Conservation (phyloP, 2,329 filamentous ascomycete species). For the Beauveria medogensis region DNA sequence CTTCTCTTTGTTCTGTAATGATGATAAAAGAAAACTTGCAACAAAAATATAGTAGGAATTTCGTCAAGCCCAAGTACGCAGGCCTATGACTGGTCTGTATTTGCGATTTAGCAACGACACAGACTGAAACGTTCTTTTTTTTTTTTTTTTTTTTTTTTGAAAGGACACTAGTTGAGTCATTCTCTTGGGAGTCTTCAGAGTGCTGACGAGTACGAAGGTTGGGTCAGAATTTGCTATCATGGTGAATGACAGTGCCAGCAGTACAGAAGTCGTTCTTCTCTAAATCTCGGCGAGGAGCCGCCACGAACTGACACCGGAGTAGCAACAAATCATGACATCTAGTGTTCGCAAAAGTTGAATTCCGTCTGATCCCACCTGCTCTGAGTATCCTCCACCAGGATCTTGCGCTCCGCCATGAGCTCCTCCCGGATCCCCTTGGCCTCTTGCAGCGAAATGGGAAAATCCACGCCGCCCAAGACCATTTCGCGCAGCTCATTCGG, state of each 20-base stretch:
- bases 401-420: constrained; percentile 8
- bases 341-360: constrained; percentile 11
- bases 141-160: no score
- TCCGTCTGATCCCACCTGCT: neutral
- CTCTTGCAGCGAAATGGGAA: neutral
- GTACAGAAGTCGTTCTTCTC: no score
- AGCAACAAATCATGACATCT: neutral
- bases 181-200: no score
- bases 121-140: neutral
- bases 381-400: neutral
- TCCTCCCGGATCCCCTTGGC: neutral
- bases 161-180: no score
- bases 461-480: neutral
- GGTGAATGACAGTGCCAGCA: no score
- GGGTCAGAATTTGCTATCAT: no score
- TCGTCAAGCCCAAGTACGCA: neutral
- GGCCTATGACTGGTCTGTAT: neutral
- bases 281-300: no score
- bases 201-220: neutral
- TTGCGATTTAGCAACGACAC: neutral
- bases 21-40: constrained; percentile 6
- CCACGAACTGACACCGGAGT: no score
- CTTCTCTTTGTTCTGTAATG: constrained; percentile 9
- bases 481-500: neutral
- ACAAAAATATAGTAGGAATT: constrained; percentile 1